Conservation (phyloP, 345 rosid genomes). For the Hypericum perforatum region DNA sequence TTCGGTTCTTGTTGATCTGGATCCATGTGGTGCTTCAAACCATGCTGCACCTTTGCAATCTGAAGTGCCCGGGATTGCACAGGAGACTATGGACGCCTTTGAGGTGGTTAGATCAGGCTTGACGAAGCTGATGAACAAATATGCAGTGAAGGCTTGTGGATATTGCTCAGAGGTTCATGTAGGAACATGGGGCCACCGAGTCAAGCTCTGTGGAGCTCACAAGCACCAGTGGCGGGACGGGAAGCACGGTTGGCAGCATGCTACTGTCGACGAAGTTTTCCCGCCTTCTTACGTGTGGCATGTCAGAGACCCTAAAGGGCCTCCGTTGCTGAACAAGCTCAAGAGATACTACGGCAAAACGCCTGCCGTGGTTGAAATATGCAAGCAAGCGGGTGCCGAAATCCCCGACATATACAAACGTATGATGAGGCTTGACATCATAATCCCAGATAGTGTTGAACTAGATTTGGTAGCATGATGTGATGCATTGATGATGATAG, state of each 20-base stretch:
- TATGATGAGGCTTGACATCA: conserved; percentile 93
- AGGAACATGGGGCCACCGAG: conserved; percentile 95
- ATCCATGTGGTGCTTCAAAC: conserved; percentile 49
- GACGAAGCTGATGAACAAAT: conserved; percentile 56
- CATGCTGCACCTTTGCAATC: conserved; percentile 43
- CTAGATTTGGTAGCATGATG: conserved; percentile 46
- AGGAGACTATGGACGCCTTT: conserved; percentile 71
- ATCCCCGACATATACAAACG: conserved; percentile 57
- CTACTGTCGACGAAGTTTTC: conserved; percentile 57
- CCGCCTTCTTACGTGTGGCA: conserved; percentile 83
- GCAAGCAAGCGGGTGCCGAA: conserved; percentile 67
- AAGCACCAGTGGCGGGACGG: conserved; percentile 99
- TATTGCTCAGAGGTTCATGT: conserved; percentile 88
- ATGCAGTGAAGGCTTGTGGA: conserved; percentile 83
- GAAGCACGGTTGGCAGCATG: conserved; percentile 95
- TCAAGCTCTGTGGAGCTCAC: conserved; percentile 76
- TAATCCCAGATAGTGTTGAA: conserved; percentile 68
- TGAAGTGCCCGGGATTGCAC: conserved; percentile 58
- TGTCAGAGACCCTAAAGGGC: conserved; percentile 54
- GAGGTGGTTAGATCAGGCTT: conserved; percentile 52
- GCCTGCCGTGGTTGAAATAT: conserved; percentile 72
- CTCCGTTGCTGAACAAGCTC: conserved; percentile 44
- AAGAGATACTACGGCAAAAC: conserved; percentile 80
- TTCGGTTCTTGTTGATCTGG: conserved; percentile 54
- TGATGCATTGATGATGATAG: not conserved